phyloP scores from a whole-genome alignment of 2,329 filamentous ascomycete species.

The Cyclaneusma minus region DNA sequence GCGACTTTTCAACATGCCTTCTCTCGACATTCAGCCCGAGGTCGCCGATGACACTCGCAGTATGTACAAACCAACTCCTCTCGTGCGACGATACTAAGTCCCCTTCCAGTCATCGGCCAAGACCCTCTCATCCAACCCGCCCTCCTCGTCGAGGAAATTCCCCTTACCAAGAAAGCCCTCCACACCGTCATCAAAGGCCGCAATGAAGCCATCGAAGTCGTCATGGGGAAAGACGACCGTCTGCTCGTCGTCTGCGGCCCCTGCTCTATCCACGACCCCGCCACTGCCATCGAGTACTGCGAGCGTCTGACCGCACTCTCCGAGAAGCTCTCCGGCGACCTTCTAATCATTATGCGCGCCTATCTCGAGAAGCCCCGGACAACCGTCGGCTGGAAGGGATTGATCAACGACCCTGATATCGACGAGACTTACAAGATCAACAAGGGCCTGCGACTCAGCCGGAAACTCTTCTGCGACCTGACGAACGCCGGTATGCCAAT shows the following conservation, averaged over 20 bases:
- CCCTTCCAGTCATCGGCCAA: conserved; percentile 64
- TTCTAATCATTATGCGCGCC: conserved; percentile 91
- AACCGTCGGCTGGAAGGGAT: conserved; percentile 95
- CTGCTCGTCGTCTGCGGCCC: conserved; percentile 90
- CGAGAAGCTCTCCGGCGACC: conserved; percentile 64
- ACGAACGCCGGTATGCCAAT: conserved; percentile 83
- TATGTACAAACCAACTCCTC: conserved; percentile 16
- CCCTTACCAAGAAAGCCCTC: conserved; percentile 45
- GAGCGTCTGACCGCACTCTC: conserved; percentile 60
- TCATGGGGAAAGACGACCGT: conserved; percentile 40
- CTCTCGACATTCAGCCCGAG: conserved; percentile 14
- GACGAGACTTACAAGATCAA: conserved; percentile 98
- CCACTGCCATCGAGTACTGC: conserved; percentile 77
- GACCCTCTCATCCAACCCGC: conserved; percentile 84
- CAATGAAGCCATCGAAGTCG: conserved; percentile 32
- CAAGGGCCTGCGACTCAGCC: conserved; percentile 86
- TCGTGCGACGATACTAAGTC: conserved; percentile 7
- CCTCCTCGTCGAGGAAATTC: conserved; percentile 75
- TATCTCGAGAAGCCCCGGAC: conserved; percentile 98
- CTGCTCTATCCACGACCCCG: conserved; percentile 94
- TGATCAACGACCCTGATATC: conserved; percentile 98
- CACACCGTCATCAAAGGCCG: conserved; percentile 58
- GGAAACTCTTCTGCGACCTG: conserved; percentile 84
- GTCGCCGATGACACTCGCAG: conserved; percentile 35
- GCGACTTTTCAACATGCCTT: conserved; percentile 16